phyloP scores from a whole-genome alignment of 768 basidiomycete genomes.

The Amyloporia xantha region DNA sequence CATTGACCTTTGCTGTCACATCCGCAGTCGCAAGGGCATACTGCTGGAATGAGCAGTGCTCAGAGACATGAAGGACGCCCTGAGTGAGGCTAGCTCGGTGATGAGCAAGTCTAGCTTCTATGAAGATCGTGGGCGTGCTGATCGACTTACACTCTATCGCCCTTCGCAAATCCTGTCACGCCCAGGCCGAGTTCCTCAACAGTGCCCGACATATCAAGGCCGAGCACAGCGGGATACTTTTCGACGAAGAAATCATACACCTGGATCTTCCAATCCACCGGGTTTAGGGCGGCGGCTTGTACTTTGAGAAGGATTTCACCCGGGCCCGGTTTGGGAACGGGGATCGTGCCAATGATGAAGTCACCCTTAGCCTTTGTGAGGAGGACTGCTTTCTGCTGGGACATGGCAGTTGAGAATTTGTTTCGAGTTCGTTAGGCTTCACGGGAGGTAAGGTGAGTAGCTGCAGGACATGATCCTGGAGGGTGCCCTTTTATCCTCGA shows the following conservation, averaged over 20 bases:
- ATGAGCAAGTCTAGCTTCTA: too few relatives aligned
- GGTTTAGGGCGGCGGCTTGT: slow-evolving; percentile 25
- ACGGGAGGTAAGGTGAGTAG: too few relatives aligned
- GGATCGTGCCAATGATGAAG: too few relatives aligned
- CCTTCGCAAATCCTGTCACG: too few relatives aligned
- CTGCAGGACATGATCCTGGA: too few relatives aligned
- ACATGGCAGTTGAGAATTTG: too few relatives aligned
- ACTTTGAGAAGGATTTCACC: slow-evolving; percentile 24
- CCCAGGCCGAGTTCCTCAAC: slow-evolving; percentile 34
- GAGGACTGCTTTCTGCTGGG: too few relatives aligned
- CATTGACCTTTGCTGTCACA: slow-evolving; percentile 11
- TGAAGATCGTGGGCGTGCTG: background rate
- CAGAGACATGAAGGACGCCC: background rate
- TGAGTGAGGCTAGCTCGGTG: background rate
- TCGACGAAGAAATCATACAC: slow-evolving; percentile 25
- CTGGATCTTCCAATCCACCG: slow-evolving; percentile 32
- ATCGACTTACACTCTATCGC: slow-evolving; percentile 29
- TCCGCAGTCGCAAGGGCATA: slow-evolving; percentile 16
- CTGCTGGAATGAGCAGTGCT: slow-evolving; percentile 12
- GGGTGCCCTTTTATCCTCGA: too few relatives aligned
- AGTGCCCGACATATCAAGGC: too few relatives aligned
- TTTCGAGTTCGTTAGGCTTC: too few relatives aligned
- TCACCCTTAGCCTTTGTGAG: too few relatives aligned
- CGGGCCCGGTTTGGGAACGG: slow-evolving; percentile 12
- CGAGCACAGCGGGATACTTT: slow-evolving; percentile 23